A percentile compares a stretch with the other conserved stretches of the same genome.
phyloP scores from a whole-genome alignment of 116 monocot genomes.

The Posidonia oceanica region DNA sequence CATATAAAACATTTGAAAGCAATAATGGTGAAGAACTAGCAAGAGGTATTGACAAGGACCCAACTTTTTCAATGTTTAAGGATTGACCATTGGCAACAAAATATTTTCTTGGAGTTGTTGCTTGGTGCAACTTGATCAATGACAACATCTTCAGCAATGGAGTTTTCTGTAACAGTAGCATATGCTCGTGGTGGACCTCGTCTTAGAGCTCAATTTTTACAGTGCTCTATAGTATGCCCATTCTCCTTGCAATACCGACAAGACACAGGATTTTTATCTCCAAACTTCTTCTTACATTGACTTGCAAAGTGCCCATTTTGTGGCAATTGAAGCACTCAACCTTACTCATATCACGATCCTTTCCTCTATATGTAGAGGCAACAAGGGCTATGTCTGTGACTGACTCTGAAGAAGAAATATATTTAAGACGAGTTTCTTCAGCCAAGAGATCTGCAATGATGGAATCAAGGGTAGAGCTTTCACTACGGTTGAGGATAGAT shows the following conservation, averaged over 20 bases:
- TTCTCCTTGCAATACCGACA: conserved; percentile 8
- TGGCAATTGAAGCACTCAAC: conserved; percentile 7
- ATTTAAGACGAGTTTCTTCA: conserved; percentile 3
- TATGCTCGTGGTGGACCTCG: background rate
- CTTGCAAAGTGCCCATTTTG: background rate
- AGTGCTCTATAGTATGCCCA: conserved; percentile 8
- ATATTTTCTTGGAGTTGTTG: background rate
- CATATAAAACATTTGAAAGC: conserved; percentile 1
- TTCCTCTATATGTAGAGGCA: too few species aligned
- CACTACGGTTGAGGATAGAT: background rate
- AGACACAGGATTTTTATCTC: background rate
- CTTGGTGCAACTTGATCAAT: background rate
- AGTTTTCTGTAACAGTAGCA: background rate
- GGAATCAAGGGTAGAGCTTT: background rate
- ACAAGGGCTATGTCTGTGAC: background rate
- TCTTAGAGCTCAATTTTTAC: background rate
- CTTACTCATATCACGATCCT: too few species aligned
- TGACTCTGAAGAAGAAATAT: background rate
- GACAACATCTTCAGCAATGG: background rate
- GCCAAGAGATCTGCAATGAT: background rate
- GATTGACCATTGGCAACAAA: background rate
- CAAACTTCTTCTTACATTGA: background rate
- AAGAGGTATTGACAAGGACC: background rate
- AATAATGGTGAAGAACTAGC: background rate
- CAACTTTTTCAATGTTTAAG: background rate